A percentile compares a stretch with the other conserved stretches of the same genome.
These are phyloP conservation scores for Nephelium lappaceum DNA, from an alignment of 345 rosid genomes.

Conservation along the genomic window DNA sequence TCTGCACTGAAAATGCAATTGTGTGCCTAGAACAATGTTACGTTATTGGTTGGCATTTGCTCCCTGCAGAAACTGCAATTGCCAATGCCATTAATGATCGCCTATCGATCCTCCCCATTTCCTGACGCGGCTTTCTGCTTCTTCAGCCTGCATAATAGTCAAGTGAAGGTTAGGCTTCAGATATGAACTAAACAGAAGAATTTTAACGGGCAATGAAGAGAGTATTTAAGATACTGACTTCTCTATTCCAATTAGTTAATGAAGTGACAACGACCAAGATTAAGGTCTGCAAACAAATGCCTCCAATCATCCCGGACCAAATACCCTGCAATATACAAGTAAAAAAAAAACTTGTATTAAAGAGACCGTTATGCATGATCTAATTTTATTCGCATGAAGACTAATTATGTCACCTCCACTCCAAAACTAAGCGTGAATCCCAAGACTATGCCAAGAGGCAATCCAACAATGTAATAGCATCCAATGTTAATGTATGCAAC, in stretches of 20 bases:
- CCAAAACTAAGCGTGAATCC: constrained; percentile 80
- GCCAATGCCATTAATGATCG: constrained; percentile 22
- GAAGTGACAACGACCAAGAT: constrained; percentile 64
- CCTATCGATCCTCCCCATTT: constrained; percentile 77
- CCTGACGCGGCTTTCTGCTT: constrained; percentile 70
- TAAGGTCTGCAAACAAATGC: constrained; percentile 72
- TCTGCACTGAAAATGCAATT: not conserved
- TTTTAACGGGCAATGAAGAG: not conserved
- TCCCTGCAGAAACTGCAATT: not conserved
- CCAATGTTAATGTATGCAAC: constrained; percentile 87
- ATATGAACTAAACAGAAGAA: not conserved
- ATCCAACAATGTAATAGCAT: constrained; percentile 79
- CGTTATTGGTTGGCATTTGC: too few relatives aligned
- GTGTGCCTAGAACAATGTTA: not conserved
- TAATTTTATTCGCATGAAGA: not conserved
- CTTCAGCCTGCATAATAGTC: constrained; percentile 56
- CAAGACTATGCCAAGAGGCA: constrained; percentile 81
- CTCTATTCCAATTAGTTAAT: constrained; percentile 74
- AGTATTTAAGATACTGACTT: constrained; percentile 45
- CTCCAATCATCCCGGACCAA: constrained; percentile 97
- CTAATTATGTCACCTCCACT: constrained; percentile 43
- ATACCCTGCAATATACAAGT: constrained; percentile 61
- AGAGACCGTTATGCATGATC: not conserved
- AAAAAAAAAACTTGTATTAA: not conserved
- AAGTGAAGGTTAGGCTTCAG: not conserved